Percentiles rank a stretch among this genome's conserved stretches.
phyloP scores from a whole-genome alignment of 108 stramenopile genomes.

The Seminavis robusta region DNA sequence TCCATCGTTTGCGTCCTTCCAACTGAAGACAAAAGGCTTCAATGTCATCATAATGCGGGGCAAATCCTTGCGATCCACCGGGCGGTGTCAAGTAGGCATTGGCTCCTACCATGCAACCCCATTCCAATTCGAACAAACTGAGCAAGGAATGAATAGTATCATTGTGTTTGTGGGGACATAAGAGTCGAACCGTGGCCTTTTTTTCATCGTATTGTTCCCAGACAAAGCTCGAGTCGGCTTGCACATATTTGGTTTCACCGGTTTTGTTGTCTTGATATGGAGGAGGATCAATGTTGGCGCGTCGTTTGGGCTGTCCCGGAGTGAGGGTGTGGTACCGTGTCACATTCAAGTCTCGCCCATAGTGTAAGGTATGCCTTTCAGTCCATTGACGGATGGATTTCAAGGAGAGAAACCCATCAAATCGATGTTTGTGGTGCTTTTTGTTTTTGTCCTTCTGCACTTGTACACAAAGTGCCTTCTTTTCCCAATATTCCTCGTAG shows the following conservation, averaged over 20 bases:
- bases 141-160: slow-evolving; percentile 81
- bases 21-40: slow-evolving; percentile 94
- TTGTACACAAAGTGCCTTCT: slow-evolving; percentile 70
- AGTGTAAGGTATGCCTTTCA: slow-evolving; percentile 54
- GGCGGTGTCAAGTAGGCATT: slow-evolving; percentile 96
- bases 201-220: slow-evolving; percentile 73
- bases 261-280: slow-evolving; percentile 21
- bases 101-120: slow-evolving; percentile 92
- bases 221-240: slow-evolving; percentile 69
- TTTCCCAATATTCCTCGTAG: slow-evolving; percentile 77
- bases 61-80: slow-evolving; percentile 91
- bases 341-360: slow-evolving; percentile 90
- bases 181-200: slow-evolving; percentile 87
- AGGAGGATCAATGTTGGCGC: slow-evolving; percentile 68
- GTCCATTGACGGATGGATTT: slow-evolving; percentile 51
- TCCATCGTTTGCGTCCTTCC: slow-evolving; percentile 92
- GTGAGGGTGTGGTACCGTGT: slow-evolving; percentile 76
- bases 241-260: slow-evolving; percentile 35
- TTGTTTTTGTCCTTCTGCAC: slow-evolving; percentile 7
- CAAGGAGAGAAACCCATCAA: slow-evolving; percentile 60
- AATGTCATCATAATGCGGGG: slow-evolving; percentile 99
- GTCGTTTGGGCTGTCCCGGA: slow-evolving; percentile 71
- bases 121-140: slow-evolving; percentile 84
- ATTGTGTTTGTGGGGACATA: slow-evolving; percentile 90
- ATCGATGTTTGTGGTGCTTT: slow-evolving; percentile 19